phyloP scores from a whole-genome alignment of 202 grass and related monocot species.

The Bolboschoenoplectus hybrid region DNA sequence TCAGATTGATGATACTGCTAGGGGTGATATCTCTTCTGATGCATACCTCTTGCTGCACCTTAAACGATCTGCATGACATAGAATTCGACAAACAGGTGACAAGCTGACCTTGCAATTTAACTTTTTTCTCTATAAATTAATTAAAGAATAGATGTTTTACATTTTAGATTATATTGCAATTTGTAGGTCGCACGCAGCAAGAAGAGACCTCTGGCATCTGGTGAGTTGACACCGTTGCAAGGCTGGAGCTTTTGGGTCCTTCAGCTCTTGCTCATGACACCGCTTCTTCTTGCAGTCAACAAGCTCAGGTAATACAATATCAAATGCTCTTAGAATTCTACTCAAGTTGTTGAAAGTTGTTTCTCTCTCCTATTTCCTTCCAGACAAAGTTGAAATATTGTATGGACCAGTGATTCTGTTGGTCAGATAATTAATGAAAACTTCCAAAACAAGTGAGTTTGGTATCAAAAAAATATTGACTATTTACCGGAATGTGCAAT shows the following conservation, averaged over 20 bases:
- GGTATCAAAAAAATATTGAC: too few species aligned
- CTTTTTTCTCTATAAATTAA: neutral
- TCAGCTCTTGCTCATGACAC: constrained; percentile 22
- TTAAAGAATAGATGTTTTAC: neutral
- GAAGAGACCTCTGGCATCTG: constrained; percentile 48
- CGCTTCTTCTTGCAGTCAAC: neutral
- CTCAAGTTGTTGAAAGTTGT: neutral
- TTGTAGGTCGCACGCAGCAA: constrained; percentile 46
- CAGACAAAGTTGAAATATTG: neutral
- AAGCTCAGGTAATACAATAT: neutral
- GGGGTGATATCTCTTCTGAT: neutral
- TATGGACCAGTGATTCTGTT: neutral
- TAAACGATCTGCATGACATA: constrained; percentile 28
- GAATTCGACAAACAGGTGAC: constrained; percentile 33
- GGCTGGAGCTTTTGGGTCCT: constrained; percentile 29
- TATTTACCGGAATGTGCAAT: too few species aligned
- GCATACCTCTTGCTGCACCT: constrained; percentile 18
- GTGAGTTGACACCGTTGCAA: constrained; percentile 42
- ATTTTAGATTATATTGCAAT: neutral
- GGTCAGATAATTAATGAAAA: too few species aligned
- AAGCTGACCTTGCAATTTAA: neutral
- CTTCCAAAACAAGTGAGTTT: too few species aligned
- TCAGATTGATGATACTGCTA: constrained; percentile 13
- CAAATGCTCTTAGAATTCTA: neutral
- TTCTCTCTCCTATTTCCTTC: neutral